Percentiles rank a stretch among this genome's conserved stretches.
phyloP scores from a whole-genome alignment of 2,329 filamentous ascomycete genomes.

The Coccinonectria pachysandricola region DNA sequence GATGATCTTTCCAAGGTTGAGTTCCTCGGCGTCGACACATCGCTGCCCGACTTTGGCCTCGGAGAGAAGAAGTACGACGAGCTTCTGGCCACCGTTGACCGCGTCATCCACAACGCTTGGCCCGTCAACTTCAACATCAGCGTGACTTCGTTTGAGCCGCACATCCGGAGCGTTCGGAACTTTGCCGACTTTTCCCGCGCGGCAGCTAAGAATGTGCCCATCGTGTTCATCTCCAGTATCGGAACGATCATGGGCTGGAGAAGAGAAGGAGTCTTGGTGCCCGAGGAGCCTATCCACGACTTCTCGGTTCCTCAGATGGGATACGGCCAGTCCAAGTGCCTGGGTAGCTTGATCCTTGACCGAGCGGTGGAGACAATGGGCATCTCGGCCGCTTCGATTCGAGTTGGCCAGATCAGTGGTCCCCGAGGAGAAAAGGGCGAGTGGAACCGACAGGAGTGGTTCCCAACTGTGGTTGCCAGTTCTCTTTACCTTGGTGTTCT shows the following conservation, averaged over 20 bases:
- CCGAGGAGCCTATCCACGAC: too few relatives aligned
- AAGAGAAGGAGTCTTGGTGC: slow-evolving; percentile 24
- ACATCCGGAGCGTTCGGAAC: slow-evolving; percentile 34
- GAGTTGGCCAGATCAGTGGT: slow-evolving; percentile 40
- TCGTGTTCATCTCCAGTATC: slow-evolving; percentile 34
- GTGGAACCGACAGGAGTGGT: slow-evolving; percentile 41
- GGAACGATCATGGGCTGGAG: slow-evolving; percentile 25
- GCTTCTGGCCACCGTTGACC: slow-evolving; percentile 24
- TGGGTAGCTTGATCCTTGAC: slow-evolving; percentile 27
- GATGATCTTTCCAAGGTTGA: slow-evolving; percentile 29
- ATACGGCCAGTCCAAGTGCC: slow-evolving; percentile 31
- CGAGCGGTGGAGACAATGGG: slow-evolving; percentile 25
- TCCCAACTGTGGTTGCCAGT: slow-evolving; percentile 40
- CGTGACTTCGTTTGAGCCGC: slow-evolving; percentile 37
- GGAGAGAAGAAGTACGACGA: slow-evolving; percentile 18
- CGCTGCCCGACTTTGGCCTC: slow-evolving; percentile 38
- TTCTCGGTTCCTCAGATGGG: slow-evolving; percentile 33
- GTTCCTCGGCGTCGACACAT: slow-evolving; percentile 39
- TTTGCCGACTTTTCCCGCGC: slow-evolving; percentile 31
- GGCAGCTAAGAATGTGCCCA: slow-evolving; percentile 40
- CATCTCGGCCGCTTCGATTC: slow-evolving; percentile 26
- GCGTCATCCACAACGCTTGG: slow-evolving; percentile 43
- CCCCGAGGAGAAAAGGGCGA: slow-evolving; percentile 34
- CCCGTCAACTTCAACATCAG: slow-evolving; percentile 47
- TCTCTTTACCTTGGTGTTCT: slow-evolving; percentile 34